Base-by-base conservation (phyloP, 1,139 yeast genomes). In the Geotrichum reessii region DNA sequence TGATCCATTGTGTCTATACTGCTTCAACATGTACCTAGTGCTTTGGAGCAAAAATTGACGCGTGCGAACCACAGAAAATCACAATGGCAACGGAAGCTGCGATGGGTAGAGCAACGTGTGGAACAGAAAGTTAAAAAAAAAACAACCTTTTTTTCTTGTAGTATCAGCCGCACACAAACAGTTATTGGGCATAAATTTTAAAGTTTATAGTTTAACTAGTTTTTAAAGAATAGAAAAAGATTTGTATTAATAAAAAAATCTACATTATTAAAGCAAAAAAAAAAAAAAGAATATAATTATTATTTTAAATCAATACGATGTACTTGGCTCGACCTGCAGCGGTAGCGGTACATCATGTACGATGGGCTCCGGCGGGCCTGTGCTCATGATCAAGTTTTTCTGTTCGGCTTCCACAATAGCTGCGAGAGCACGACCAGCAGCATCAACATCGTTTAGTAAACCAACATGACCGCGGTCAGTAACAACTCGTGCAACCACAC, bases 391-490 rank as follows among this genome's bases (percentile, higher is more conserved):
- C 2, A 37, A n/a, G 8, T 8, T 37, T 47, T 52, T 51, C 46
- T 59, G 50, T 53, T 71, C 74, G 22, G 61, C 66, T 5, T 63
- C 68, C 24, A 73, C 63, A 19, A 90, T 78, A 0, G 89, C 84
- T 54, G 76, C 69, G 58, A 91, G 74, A 0, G 95, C 96, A 59
- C 78, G 77, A 0, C 88, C 95, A 74, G 90, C 82, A 1, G 84
- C 82, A 46, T 80, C 82, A 27, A 87, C 69, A 71, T 91, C 97
- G 0, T 88, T 81, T 81, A 91, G 77, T 55, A 91, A 74, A 42
- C 84, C 84, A 9, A 91, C 93, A 72, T 91, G 97, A 2, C 96
- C 96, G 51, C 81, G 74, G 1, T 76, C 78, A 56, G 87, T 80
- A 1, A 85, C 77, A 58, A 87, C 77, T 66, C 85, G 86, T 8